Percentiles rank a stretch among this genome's conserved stretches.
Evolutionary conservation across 352 stramenopile genomes (phyloP).

Genomic region (Peronospora farinosa): DNA sequence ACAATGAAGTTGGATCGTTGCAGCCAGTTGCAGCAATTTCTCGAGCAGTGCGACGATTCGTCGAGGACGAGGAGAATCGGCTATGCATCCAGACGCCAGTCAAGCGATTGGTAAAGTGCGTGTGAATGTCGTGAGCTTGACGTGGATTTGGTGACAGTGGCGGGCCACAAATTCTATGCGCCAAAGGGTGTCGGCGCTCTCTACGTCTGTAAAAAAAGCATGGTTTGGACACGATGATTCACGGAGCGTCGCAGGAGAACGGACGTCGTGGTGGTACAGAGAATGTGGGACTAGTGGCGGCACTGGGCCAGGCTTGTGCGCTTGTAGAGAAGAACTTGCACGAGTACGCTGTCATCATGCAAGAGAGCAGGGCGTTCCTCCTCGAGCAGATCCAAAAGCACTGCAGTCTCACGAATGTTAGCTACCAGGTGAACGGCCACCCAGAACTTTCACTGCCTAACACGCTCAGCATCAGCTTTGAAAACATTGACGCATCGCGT

Average conservation of each 20-base stretch:
- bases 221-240: conserved; percentile 71
- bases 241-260: conserved; percentile 90
- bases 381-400: conserved; percentile 49
- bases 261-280: conserved; percentile 93
- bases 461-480: conserved; percentile 93
- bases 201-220: conserved; percentile 54
- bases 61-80: conserved; percentile 23
- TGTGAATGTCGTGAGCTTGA: conserved; percentile 69
- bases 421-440: conserved; percentile 83
- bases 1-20: conserved; percentile 97
- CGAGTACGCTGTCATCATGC: conserved; percentile 65
- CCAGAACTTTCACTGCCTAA: conserved; percentile 87
- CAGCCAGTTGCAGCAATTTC: conserved; percentile 91
- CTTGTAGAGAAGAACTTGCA: conserved; percentile 65
- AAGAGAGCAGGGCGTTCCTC: conserved; percentile 45
- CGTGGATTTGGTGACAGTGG: conserved; percentile 94
- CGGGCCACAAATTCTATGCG: conserved; percentile 97
- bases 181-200: conserved; percentile 89
- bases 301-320: conserved; percentile 83
- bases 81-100: conserved; percentile 94
- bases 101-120: conserved; percentile 94
- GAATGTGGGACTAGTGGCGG: conserved; percentile 93
- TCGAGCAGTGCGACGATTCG: conserved; percentile 32
- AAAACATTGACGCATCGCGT: conserved; percentile 68
- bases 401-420: conserved; percentile 38